Evolutionary conservation across 805 yeast species (phyloP), one percentile per base, ranked within the genome.

Genomic region (Nematodospora valgi): DNA sequence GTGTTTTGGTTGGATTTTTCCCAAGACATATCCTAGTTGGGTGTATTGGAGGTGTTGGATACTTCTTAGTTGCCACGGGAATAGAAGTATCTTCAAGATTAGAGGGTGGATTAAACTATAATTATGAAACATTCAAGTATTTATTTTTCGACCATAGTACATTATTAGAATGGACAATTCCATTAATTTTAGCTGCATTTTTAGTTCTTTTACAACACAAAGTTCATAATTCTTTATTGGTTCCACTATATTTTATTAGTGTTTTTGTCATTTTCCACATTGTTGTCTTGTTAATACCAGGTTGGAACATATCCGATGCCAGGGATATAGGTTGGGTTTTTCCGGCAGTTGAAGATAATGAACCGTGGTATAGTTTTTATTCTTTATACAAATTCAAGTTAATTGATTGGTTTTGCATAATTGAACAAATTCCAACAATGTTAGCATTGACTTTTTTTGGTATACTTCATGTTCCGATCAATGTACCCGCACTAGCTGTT

Each of bases 41-140:
- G 2, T 93, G 98, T 56, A 89, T 93, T 48, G 98, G 98, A 25
- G 98, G 98, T 51, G 98, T 93, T 32, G 98, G 98, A 6, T 89
- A 86, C 62, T 93, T 93, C 59, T 67, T 93, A 32, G 66, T 88
- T 2, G 81, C 86, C 1, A 93, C 98, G 0, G 98, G 96, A 1
- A 62, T 93, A 19, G 97, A 91, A 52, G 96, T 93, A 1, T 74
- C 86, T n/a, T 80, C 96, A 0, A 68, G 95, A 39, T 59, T 86
- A 21, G 85, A 86, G 32, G 85, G 86, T 3, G 81, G 86, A 2
- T 58, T 91, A 27, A 71, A 70, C 34, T 89, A 86, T 54, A 72
- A 78, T 39, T 54, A 64, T 49, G 70, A 61, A 2, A 85, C 87
- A 11, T 58, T 86, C 34, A 35, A 56, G 14, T 66, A 62, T 34